Conservation (phyloP, 306 rosid species). For the cucumber (Cucumis sativus) region DNA sequence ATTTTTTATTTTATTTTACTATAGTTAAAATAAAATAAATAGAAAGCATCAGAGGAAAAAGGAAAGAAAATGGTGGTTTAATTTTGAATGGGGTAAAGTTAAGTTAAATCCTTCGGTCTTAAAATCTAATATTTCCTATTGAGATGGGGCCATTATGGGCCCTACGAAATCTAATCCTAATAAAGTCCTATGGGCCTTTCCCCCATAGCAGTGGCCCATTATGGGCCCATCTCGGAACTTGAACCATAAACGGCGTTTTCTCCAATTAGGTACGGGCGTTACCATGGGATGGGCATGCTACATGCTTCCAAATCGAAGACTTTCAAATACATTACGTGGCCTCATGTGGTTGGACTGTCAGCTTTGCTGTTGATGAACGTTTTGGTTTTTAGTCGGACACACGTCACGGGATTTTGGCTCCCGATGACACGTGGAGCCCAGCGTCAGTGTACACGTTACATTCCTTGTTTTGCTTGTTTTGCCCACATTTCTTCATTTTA, state of each 20-base stretch:
- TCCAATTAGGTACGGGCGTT: neutral
- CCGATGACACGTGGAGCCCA: neutral
- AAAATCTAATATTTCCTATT: too few relatives aligned
- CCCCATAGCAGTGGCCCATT: neutral
- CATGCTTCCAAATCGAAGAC: neutral
- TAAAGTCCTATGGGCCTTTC: neutral
- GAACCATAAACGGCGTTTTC: neutral
- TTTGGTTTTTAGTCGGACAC: neutral
- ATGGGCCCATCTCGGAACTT: constrained; percentile 9
- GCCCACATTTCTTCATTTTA: neutral
- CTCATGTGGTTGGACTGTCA: neutral
- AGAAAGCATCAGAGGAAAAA: too few relatives aligned
- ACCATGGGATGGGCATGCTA: neutral
- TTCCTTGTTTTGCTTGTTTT: neutral
- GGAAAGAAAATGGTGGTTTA: too few relatives aligned
- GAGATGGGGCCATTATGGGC: neutral
- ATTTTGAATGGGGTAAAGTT: too few relatives aligned
- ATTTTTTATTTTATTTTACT: too few relatives aligned
- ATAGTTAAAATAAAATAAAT: too few relatives aligned
- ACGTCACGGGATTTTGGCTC: neutral
- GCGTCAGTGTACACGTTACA: neutral
- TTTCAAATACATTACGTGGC: neutral
- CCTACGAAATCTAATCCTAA: constrained; percentile 6
- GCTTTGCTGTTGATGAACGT: neutral
- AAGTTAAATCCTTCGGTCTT: neutral